A percentile compares a stretch with the other conserved stretches of the same genome.
Evolutionary conservation across 768 basidiomycete genomes (phyloP).

Genomic region (Kwoniella europaea): DNA sequence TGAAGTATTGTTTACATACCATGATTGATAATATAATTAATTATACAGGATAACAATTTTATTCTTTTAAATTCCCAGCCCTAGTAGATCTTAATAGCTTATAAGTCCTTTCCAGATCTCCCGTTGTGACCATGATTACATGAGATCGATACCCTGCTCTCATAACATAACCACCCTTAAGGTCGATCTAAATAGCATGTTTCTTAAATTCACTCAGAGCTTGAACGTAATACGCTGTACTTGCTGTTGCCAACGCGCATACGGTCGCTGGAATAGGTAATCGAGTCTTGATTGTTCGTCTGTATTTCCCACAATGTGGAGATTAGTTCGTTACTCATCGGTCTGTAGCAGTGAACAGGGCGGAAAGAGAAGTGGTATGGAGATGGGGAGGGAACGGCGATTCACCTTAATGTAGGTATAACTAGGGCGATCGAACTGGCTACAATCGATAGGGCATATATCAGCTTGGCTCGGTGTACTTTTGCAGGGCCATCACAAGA

Average conservation of each 20-base stretch:
- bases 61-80: no score
- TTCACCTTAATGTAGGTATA: slow-evolving; percentile 29
- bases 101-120: no score
- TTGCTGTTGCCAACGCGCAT: slow-evolving; percentile 32
- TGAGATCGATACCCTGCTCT: no score
- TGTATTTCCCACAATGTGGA: not conserved
- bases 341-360: not conserved
- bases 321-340: not conserved
- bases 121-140: no score
- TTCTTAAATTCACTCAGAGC: slow-evolving; percentile 21
- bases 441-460: not conserved
- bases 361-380: not conserved
- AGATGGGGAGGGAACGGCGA: not conserved
- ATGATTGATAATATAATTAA: no score
- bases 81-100: no score
- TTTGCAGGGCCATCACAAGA: no score
- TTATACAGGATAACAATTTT: no score
- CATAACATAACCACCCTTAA: not conserved
- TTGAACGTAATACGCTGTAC: slow-evolving; percentile 39
- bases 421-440: slow-evolving; percentile 31
- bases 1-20: no score
- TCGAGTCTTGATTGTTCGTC: slow-evolving; percentile 38
- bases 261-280: slow-evolving; percentile 26
- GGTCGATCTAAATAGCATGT: slow-evolving; percentile 8
- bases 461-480: no score